A percentile compares a stretch with the other conserved stretches of the same genome.
phyloP scores from a whole-genome alignment of 805 yeast genomes.

The Diddensiella transvaalensis region DNA sequence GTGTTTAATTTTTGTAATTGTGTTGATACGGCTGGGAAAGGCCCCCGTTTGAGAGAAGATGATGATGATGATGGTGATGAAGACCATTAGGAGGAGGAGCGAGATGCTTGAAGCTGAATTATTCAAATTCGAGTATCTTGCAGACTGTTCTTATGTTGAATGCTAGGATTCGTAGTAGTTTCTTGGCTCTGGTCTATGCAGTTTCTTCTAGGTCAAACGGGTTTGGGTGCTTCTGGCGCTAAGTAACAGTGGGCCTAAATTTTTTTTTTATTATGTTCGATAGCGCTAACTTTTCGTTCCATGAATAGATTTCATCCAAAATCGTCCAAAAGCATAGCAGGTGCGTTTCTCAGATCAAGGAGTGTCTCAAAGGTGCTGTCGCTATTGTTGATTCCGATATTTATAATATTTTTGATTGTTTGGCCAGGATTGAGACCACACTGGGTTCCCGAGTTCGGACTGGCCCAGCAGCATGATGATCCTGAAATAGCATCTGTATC shows the following conservation, averaged over 20 bases:
- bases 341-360: constrained; percentile 3
- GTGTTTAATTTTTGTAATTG: constrained; percentile 3
- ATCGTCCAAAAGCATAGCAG: constrained; percentile 9
- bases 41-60: neutral
- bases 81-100: neutral
- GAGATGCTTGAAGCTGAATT: no score
- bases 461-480: neutral
- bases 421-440: constrained; percentile 10
- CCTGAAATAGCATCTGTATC: constrained; percentile 42
- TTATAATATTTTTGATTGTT: constrained; percentile 11
- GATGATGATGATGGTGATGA: neutral
- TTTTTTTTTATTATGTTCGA: no score
- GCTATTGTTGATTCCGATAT: constrained; percentile 11
- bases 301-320: constrained; percentile 8
- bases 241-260: no score
- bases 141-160: no score
- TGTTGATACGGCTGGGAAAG: neutral
- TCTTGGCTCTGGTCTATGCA: no score
- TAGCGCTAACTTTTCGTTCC: no score
- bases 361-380: neutral
- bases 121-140: no score
- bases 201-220: no score
- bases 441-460: constrained; percentile 8
- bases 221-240: no score
- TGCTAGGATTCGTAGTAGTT: no score